Conservation (phyloP, 163 green algal species). For the Chlorella variabilis region DNA sequence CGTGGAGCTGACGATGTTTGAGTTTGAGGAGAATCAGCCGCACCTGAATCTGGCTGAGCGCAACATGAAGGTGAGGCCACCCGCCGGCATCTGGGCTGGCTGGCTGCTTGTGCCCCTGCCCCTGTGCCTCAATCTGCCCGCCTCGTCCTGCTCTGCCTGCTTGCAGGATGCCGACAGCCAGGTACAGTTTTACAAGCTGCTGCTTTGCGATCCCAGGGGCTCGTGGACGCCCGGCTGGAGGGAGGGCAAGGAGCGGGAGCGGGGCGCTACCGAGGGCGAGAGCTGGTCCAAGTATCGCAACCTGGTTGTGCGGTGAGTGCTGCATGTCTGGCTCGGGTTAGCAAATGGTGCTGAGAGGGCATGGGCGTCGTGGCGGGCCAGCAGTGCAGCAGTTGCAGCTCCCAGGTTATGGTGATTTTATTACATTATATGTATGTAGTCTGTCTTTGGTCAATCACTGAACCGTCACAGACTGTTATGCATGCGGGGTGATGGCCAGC, state of each 20-base stretch:
- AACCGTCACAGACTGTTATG: too few relatives aligned
- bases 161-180: background rate
- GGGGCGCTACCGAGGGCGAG: background rate
- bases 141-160: background rate
- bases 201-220: background rate
- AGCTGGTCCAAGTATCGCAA: conserved; percentile 1
- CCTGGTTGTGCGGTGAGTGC: conserved; percentile 3
- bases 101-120: too few relatives aligned
- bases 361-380: too few relatives aligned
- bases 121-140: background rate
- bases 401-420: too few relatives aligned
- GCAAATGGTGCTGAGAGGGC: too few relatives aligned
- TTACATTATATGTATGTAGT: too few relatives aligned
- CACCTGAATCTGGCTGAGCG: background rate
- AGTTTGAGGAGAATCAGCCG: conserved; percentile 3
- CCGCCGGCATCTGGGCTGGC: too few relatives aligned
- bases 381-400: too few relatives aligned
- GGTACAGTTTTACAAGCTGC: conserved; percentile 26
- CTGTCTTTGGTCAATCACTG: too few relatives aligned
- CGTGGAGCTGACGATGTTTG: conserved; percentile 23
- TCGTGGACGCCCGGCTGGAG: background rate
- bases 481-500: too few relatives aligned
- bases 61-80: background rate
- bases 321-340: too few relatives aligned
- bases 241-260: background rate